Base-by-base conservation (phyloP, 441 rosid species). In the Euphorbia schlechtendalii region DNA sequence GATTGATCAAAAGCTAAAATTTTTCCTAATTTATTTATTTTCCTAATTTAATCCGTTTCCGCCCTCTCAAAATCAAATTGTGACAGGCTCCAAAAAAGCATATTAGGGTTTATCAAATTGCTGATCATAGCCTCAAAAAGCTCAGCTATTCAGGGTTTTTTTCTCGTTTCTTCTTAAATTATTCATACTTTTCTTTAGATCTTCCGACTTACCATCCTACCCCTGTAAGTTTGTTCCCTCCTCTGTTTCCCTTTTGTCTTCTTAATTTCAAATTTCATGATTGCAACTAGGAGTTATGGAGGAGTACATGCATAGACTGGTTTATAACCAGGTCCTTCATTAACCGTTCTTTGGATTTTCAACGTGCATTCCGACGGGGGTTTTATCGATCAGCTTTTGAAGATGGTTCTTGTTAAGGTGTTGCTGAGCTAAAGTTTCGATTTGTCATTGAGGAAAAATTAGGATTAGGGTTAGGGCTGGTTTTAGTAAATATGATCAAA, bases 401-500 rank as follows among this genome's bases (percentile, higher is more conserved):
- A 41, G 41, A 69, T 73, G 73, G 21, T 28, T 48, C n/a, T n/a
- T n/a, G n/a, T n/a, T n/a, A n/a, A n/a, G n/a, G n/a, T 69, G 38
- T 8, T 51, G 59, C 66, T 72, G 64, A 76, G 65, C 60, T 56
- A 63, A 52, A 61, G 45, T 38, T 67, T 70, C 71, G 69, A 58
- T 66, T 69, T 17, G 56, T 69, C 68, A 12, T 61, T 73, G 53
- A 60, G 66, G 10, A n/a, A 18, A 45, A 53, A 48, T 65, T 65
- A 54, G 69, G 62, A 57, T 74, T 51, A 59, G 69, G 72, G 59
- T 46, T 66, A 25, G 53, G 74, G 71, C 46, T 76, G 70, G 69
- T 69, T 4, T 9, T 12, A 24, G 82, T 73, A 83, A 77, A 78
- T 79, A 90, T 90, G 97, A 85, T 90, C 74, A 90, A 83, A 73